Base-by-base conservation (phyloP, 129 eudicot genomes). In the Calendula officinalis region DNA sequence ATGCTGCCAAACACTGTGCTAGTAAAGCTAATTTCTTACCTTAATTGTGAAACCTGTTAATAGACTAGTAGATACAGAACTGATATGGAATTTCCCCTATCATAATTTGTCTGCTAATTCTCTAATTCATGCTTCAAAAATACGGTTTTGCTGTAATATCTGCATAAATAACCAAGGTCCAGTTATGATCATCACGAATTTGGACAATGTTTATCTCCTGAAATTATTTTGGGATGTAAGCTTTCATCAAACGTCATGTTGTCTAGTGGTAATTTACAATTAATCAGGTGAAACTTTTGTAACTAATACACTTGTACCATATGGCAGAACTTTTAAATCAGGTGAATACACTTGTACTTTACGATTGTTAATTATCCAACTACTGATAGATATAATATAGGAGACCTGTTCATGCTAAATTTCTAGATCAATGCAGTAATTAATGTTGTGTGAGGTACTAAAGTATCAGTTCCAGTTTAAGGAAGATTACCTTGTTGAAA, bases 181-280 rank as follows among this genome's bases (percentile, higher is more conserved):
- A 7, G 59, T 64, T 10, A 47, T 32, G 46, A 16, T 64, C 46
- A 64, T 64, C 45, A 35, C 14, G 12, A 17, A 49, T 64, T 15
- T 52, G 37, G 36, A 37, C 60, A 49, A 6, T 65, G 13, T 60
- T 8, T 47, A 8, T 46, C 57, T 64, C 47, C 57, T n/a, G 32
- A 13, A 33, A 13, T 33, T 27, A 40, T 27, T 61, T 42, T 7
- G 32, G 50, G 17, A 17, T 40, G 8, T 41, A 27, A 12, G 22
- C 39, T 42, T 61, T 22, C 67, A 27, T 51, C 15, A 4, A 16
- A 22, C 8, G 35, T 59, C 64, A 59, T 59, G 35, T 61, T 42
- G 33, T 44, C 52, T 5, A n/a, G 32, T 27, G 39, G 6, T 61
- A 51, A 16, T 8, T 51, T 51, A 51, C 17, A 27, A 22, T 52